These are phyloP conservation scores for Claviceps lovelessii DNA, from an alignment of 2,329 filamentous ascomycete species.

Conservation along the genomic window DNA sequence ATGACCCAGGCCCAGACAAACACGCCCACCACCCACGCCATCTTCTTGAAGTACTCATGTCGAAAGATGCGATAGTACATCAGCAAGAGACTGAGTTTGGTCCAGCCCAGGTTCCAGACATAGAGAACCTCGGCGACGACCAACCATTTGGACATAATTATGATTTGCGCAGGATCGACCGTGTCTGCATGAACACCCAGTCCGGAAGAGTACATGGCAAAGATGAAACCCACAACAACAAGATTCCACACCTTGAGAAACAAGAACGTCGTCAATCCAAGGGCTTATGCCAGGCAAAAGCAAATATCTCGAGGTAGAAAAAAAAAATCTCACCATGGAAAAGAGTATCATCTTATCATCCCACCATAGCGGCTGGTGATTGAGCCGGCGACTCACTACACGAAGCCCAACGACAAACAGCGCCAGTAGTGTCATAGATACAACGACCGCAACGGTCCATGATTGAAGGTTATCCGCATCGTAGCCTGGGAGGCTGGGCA, in stretches of 20 bases:
- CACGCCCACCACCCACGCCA: conserved; percentile 24
- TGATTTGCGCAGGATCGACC: conserved; percentile 21
- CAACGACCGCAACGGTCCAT: conserved; percentile 26
- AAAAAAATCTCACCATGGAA: conserved; percentile 25
- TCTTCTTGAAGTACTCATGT: conserved; percentile 26
- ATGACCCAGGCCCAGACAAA: conserved; percentile 34
- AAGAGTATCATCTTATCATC: conserved; percentile 35
- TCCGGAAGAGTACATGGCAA: conserved; percentile 30
- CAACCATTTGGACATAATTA: conserved; percentile 32
- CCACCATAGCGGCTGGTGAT: conserved; percentile 30
- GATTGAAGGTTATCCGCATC: conserved; percentile 23
- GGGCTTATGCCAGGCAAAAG: neutral
- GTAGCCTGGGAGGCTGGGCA: conserved; percentile 10
- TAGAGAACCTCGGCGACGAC: conserved; percentile 34
- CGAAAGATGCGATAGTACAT: conserved; percentile 41
- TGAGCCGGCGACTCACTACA: conserved; percentile 25
- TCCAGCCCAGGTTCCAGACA: conserved; percentile 31
- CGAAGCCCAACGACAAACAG: conserved; percentile 23
- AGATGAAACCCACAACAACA: conserved; percentile 31
- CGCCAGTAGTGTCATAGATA: conserved; percentile 26
- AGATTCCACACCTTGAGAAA: conserved; percentile 24
- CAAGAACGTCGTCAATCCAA: neutral
- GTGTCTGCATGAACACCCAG: conserved; percentile 33
- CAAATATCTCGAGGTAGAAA: too few relatives aligned
- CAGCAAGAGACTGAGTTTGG: conserved; percentile 34